phyloP scores from a whole-genome alignment of 441 rosid genomes.

The Capsella rubella region DNA sequence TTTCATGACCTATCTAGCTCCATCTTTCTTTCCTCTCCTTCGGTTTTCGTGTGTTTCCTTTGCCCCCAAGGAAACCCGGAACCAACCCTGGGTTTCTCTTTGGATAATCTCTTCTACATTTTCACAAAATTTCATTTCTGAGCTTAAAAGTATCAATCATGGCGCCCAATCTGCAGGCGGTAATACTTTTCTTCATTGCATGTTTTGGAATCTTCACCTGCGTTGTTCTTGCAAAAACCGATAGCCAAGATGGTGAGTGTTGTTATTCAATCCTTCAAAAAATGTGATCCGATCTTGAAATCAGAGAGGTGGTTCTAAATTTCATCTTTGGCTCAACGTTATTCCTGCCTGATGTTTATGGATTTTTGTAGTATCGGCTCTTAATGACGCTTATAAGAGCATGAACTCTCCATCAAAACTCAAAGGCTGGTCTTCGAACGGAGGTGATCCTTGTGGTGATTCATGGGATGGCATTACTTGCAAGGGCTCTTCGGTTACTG shows the following conservation, averaged over 20 bases:
- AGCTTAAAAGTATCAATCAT: conserved; percentile 32
- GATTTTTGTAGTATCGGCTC: conserved; percentile 71
- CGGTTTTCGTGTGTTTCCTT: conserved; percentile 44
- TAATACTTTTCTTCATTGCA: conserved; percentile 39
- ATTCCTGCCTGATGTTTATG: conserved; percentile 10
- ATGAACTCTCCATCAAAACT: conserved; percentile 81
- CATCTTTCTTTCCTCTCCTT: conserved; percentile 34
- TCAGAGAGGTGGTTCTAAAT: background rate
- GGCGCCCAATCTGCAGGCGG: conserved; percentile 19
- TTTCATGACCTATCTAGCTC: conserved; percentile 38
- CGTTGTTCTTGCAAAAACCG: conserved; percentile 65
- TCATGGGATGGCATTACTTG: conserved; percentile 91
- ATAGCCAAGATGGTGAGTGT: conserved; percentile 66
- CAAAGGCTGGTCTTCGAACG: conserved; percentile 71
- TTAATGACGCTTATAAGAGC: conserved; percentile 84
- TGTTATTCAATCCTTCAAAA: conserved; percentile 21
- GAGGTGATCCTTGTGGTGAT: conserved; percentile 92
- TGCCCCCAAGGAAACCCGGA: conserved; percentile 45
- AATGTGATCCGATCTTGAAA: conserved; percentile 9
- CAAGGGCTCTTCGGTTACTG: conserved; percentile 78
- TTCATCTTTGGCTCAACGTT: conserved; percentile 11
- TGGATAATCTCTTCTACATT: conserved; percentile 31
- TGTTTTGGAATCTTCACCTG: conserved; percentile 53
- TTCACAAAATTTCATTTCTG: conserved; percentile 27
- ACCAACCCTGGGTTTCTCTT: conserved; percentile 45